Base-by-base conservation (phyloP, 805 yeast genomes). In the Vanderwaltozyma yarrowii region DNA sequence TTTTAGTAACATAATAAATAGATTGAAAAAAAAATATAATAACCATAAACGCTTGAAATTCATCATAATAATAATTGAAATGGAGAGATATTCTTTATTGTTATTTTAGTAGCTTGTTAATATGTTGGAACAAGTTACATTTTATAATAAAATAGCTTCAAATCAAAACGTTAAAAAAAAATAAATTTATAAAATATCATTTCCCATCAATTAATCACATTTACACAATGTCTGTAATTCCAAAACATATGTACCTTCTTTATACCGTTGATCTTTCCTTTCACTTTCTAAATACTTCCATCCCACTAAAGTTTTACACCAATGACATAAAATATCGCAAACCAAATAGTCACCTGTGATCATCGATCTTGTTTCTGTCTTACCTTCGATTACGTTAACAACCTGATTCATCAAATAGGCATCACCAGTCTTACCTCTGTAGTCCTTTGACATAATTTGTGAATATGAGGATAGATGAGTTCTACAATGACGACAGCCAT, bases 201-300 rank as follows among this genome's bases (percentile, higher is more conserved):
- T 6, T 5, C 18, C 5, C 5, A 27, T 7, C 23, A 6, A 14
- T 16, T 21, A 37, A 20, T 37, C 39, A 35, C 55, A 51, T 34
- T 49, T 49, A 43, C 57, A 51, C 15, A 57, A 45, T 10, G 52
- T 53, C 31, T 51, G 45, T 20, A 56, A 40, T 36, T 76, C 82
- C 43, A 78, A 61, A 28, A 78, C 74, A 46, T 60, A 78, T 45
- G 70, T 67, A 8, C 80, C 80, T 48, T 74, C 82, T 52, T 79
- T 79, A 52, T 73, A 76, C 41, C 65, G 61, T 58, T 76, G 78
- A 14, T 62, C 54, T 16, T 49, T 47, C 21, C 60, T 55, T 24
- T 64, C 66, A 32, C 80, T 69, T 46, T 62, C 63, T 29, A 76
- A 51, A 47, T 79, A 79, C 42, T 69, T 71, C 86, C 86, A 79